These are phyloP conservation scores for Ziziphus jujuba DNA, from an alignment of 306 rosid species.

Conservation along the genomic window DNA sequence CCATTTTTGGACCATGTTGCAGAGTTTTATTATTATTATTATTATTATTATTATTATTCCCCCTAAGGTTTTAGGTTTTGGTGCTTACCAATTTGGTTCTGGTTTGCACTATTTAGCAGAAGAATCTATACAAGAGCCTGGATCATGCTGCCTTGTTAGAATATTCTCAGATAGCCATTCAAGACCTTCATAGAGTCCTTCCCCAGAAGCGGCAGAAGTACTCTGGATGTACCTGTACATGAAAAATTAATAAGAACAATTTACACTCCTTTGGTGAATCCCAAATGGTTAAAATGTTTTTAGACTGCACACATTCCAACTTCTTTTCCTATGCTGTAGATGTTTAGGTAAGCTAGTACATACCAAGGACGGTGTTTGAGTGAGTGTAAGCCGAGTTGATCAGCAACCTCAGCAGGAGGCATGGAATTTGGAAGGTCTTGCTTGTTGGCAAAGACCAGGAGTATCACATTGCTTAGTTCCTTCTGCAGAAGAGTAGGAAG, in stretches of 20 bases:
- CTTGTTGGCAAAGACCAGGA: slow-evolving; percentile 52
- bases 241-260: not conserved
- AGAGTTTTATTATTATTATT: too few species aligned
- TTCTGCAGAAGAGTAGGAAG: slow-evolving; percentile 12
- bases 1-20: too few species aligned
- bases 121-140: too few species aligned
- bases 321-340: not conserved
- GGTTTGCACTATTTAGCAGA: too few species aligned
- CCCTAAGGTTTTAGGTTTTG: too few species aligned
- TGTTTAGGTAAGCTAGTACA: not conserved
- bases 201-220: slow-evolving; percentile 42
- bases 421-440: slow-evolving; percentile 48
- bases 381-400: slow-evolving; percentile 41
- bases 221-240: slow-evolving; percentile 40
- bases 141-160: not conserved
- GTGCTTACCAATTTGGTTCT: too few species aligned
- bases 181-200: slow-evolving; percentile 48
- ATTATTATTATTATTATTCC: too few species aligned
- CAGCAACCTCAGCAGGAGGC: slow-evolving; percentile 39
- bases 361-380: slow-evolving; percentile 40
- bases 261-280: not conserved
- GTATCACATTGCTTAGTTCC: slow-evolving; percentile 29
- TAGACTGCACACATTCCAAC: not conserved
- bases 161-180: slow-evolving; percentile 42
- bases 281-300: not conserved